These are phyloP conservation scores for Wickerhamiella brachini DNA, from an alignment of 805 yeast species.

Conservation along the genomic window DNA sequence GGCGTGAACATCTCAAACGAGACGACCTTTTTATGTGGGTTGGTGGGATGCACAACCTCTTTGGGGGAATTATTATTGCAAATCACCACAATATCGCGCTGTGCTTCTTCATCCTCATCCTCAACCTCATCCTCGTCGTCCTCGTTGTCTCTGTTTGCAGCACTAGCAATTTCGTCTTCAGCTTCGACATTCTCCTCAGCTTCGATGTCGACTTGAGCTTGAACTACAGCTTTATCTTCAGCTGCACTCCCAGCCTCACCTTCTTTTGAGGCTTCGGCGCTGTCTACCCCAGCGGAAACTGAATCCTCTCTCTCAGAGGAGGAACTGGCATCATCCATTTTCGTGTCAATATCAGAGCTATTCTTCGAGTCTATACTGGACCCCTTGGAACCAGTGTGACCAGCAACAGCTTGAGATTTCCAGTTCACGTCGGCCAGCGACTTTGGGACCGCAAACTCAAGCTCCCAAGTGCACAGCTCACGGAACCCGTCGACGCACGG, in stretches of 20 bases:
- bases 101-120: conserved; percentile 22
- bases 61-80: conserved; percentile 34
- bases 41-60: conserved; percentile 57
- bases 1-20: conserved; percentile 68
- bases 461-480: conserved; percentile 85
- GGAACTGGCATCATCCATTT: too few species aligned
- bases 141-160: conserved; percentile 5
- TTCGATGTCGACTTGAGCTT: not conserved
- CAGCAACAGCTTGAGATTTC: not conserved
- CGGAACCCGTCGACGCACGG: conserved; percentile 86
- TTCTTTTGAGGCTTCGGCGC: conserved; percentile 8
- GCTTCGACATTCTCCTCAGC: too few species aligned
- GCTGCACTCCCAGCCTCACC: conserved; percentile 5
- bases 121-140: conserved; percentile 9
- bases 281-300: too few species aligned
- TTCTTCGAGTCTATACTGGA: too few species aligned
- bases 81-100: conserved; percentile 28
- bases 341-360: not conserved
- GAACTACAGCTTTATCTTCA: too few species aligned
- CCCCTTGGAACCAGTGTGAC: too few species aligned
- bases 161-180: too few species aligned
- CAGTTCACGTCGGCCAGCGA: conserved; percentile 56
- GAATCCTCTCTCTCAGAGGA: too few species aligned
- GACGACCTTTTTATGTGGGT: conserved; percentile 58
- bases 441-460: conserved; percentile 74